phyloP scores from a whole-genome alignment of 2,329 filamentous ascomycete species.

The Diplocarpon rosae region DNA sequence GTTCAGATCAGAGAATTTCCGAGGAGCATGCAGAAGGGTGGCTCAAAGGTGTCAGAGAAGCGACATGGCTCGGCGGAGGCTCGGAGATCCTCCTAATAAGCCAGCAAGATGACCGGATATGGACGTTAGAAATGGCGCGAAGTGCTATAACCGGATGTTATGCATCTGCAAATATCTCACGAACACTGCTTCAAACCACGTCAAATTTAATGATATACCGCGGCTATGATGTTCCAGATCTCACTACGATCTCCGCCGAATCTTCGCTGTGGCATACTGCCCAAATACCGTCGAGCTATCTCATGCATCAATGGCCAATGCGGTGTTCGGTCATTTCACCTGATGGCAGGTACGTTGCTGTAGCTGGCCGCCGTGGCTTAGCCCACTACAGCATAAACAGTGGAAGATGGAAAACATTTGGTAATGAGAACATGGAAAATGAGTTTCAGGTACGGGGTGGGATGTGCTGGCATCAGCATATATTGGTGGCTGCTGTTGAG shows the following conservation, averaged over 20 bases:
- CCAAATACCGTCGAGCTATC: constrained; percentile 72
- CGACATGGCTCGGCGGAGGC: constrained; percentile 78
- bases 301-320: constrained; percentile 90
- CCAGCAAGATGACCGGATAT: constrained; percentile 64
- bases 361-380: constrained; percentile 85
- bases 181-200: constrained; percentile 80
- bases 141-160: constrained; percentile 91
- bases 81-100: constrained; percentile 72
- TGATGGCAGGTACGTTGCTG: constrained; percentile 86
- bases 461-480: constrained; percentile 98
- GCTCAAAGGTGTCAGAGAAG: constrained; percentile 68
- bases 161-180: constrained; percentile 78
- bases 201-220: constrained; percentile 85
- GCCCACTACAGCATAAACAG: constrained; percentile 94
- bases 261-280: constrained; percentile 91
- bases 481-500: constrained; percentile 89
- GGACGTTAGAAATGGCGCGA: constrained; percentile 83
- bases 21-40: constrained; percentile 66
- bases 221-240: constrained; percentile 81
- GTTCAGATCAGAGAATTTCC: constrained; percentile 52
- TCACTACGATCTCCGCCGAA: constrained; percentile 86
- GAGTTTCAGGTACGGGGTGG: constrained; percentile 88
- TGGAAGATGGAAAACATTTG: constrained; percentile 90
- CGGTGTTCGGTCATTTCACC: constrained; percentile 76
- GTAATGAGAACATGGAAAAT: constrained; percentile 69